These are phyloP conservation scores for Psidium friedrichsthalianum DNA, from an alignment of 345 rosid species.

Conservation along the genomic window DNA sequence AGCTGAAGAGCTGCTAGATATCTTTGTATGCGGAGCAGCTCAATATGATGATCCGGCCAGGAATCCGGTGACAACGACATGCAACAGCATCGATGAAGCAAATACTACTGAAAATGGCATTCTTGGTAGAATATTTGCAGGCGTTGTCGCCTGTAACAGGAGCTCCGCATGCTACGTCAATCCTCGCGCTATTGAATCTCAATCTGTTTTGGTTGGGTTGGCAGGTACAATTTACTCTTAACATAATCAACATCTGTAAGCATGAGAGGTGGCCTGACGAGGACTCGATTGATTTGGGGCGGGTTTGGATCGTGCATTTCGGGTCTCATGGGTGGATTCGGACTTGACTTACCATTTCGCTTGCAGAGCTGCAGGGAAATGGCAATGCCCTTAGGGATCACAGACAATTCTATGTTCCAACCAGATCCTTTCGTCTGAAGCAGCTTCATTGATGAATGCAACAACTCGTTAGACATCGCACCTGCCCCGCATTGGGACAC, in stretches of 20 bases:
- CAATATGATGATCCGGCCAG: slow-evolving; percentile 30
- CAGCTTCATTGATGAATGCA: slow-evolving; percentile 2
- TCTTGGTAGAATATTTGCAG: slow-evolving; percentile 18
- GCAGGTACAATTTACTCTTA: slow-evolving; percentile 22
- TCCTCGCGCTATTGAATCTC: background rate
- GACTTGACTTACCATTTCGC: too few relatives aligned
- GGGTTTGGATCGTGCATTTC: too few relatives aligned
- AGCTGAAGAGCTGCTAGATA: slow-evolving; percentile 18
- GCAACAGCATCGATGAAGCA: slow-evolving; percentile 19
- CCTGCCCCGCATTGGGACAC: slow-evolving; percentile 49
- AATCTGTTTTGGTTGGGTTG: slow-evolving; percentile 16
- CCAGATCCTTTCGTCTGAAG: slow-evolving; percentile 6
- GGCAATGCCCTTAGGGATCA: background rate
- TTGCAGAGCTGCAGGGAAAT: too few relatives aligned
- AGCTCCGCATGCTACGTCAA: slow-evolving; percentile 9
- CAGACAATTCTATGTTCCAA: slow-evolving; percentile 26
- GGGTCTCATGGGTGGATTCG: too few relatives aligned
- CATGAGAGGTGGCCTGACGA: too few relatives aligned
- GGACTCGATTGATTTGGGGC: too few relatives aligned
- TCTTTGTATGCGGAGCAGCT: slow-evolving; percentile 13
- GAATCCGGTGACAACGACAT: slow-evolving; percentile 14
- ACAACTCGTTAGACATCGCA: slow-evolving; percentile 1
- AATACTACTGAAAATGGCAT: slow-evolving; percentile 1
- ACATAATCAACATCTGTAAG: too few relatives aligned
- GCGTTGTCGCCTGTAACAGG: slow-evolving; percentile 4